phyloP scores from a whole-genome alignment of 129 eudicot genomes.

The Flaveria brownii region DNA sequence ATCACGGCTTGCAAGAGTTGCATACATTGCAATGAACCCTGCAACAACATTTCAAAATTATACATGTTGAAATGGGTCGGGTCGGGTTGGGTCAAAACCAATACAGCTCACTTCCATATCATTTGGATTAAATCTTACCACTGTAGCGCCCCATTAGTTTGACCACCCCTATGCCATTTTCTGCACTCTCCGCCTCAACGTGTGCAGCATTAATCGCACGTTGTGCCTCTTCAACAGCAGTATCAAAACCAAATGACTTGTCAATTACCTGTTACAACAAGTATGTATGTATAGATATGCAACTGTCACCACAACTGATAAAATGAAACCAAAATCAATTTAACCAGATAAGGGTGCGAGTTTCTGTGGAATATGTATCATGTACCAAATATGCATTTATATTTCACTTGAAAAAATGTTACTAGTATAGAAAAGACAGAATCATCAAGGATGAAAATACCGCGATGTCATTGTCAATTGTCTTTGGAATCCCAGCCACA shows the following conservation, averaged over 20 bases:
- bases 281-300: constrained; percentile 1
- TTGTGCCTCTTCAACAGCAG: constrained; percentile 99
- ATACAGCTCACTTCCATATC: neutral
- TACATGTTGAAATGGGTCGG: neutral
- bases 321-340: too few relatives aligned
- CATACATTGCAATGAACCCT: constrained; percentile 97
- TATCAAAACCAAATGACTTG: constrained; percentile 92
- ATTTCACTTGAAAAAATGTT: neutral
- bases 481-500: constrained; percentile 89
- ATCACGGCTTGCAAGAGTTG: constrained; percentile 94
- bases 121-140: constrained; percentile 46
- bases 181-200: constrained; percentile 91
- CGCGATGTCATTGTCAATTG: constrained; percentile 85
- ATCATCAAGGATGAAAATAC: constrained; percentile 27
- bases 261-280: constrained; percentile 74
- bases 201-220: constrained; percentile 97
- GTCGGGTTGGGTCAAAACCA: constrained; percentile 4
- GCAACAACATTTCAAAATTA: constrained; percentile 30
- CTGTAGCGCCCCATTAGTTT: constrained; percentile 95
- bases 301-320: neutral
- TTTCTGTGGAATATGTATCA: neutral
- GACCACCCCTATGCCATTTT: constrained; percentile 88
- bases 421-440: neutral
- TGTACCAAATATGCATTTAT: constrained; percentile 5
- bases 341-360: too few relatives aligned